Evolutionary conservation across 2,329 filamentous ascomycete species (phyloP).

Genomic region (Pestalotiopsis sp.): DNA sequence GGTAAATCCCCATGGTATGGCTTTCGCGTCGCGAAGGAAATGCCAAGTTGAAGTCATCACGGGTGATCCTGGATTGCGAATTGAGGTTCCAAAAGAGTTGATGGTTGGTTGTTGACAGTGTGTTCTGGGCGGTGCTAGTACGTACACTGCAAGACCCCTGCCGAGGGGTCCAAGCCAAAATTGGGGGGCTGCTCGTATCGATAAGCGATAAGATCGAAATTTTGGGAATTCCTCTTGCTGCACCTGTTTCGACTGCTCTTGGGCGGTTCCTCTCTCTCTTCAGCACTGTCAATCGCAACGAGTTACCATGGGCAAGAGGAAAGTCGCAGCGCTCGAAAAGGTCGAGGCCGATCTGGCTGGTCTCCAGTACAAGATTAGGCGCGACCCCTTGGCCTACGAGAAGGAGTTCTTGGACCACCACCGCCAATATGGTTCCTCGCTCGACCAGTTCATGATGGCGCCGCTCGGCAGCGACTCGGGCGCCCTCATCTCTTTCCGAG

Average conservation of each 20-base stretch:
- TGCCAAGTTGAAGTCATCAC: too few relatives aligned
- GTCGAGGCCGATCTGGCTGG: conserved; percentile 89
- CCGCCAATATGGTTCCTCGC: conserved; percentile 86
- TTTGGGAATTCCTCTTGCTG: not conserved
- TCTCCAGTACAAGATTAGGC: conserved; percentile 86
- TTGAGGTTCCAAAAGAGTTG: too few relatives aligned
- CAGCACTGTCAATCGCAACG: not conserved
- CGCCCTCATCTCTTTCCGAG: conserved; percentile 80
- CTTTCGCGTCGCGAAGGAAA: too few relatives aligned
- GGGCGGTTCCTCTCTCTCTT: not conserved
- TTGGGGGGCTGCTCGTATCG: not conserved
- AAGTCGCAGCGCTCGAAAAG: conserved; percentile 91
- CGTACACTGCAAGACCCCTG: not conserved
- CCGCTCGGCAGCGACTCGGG: conserved; percentile 76
- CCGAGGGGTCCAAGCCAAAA: not conserved
- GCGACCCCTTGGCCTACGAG: conserved; percentile 84
- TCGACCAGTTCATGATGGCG: conserved; percentile 86
- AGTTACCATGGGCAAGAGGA: conserved; percentile 74
- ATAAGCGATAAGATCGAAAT: conserved; percentile 11
- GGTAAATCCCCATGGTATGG: too few relatives aligned
- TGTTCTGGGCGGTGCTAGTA: not conserved
- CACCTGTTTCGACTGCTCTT: not conserved
- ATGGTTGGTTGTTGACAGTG: not conserved
- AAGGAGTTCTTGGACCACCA: conserved; percentile 88
- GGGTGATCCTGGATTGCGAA: too few relatives aligned